Percentiles rank a stretch among this genome's conserved stretches.
Evolutionary conservation across 2,329 filamentous ascomycete genomes (phyloP).

Genomic region (Coniella lustricola): DNA sequence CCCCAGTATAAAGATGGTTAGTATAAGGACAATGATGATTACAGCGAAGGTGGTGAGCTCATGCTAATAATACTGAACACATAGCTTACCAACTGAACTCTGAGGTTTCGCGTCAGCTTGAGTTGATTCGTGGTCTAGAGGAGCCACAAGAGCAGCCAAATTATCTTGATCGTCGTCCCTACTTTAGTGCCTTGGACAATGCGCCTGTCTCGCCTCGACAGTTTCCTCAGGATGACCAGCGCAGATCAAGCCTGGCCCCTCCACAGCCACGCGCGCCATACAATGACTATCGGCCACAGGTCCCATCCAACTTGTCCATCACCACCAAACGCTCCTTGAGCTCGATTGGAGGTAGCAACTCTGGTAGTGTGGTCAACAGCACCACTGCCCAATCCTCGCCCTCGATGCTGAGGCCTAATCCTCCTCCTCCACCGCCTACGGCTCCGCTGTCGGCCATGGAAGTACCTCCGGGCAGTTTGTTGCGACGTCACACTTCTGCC

Average conservation of each 20-base stretch:
- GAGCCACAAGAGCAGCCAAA: slow-evolving; percentile 58
- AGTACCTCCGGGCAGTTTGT: slow-evolving; percentile 60
- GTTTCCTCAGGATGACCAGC: slow-evolving; percentile 74
- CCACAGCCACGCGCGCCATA: slow-evolving; percentile 49
- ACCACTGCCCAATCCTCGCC: slow-evolving; percentile 60
- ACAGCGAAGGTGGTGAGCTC: background rate
- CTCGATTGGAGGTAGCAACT: slow-evolving; percentile 66
- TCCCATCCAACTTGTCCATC: slow-evolving; percentile 74
- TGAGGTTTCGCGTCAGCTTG: slow-evolving; percentile 55
- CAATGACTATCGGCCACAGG: slow-evolving; percentile 63
- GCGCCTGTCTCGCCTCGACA: slow-evolving; percentile 83
- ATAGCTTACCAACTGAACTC: slow-evolving; percentile 50
- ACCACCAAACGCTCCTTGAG: slow-evolving; percentile 75
- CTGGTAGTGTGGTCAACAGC: slow-evolving; percentile 3
- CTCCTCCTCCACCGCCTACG: slow-evolving; percentile 47
- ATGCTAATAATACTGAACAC: slow-evolving; percentile 20
- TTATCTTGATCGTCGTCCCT: slow-evolving; percentile 57
- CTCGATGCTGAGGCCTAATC: slow-evolving; percentile 61
- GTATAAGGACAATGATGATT: slow-evolving; percentile 28
- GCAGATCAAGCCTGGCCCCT: slow-evolving; percentile 61
- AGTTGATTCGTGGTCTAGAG: slow-evolving; percentile 49
- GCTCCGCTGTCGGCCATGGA: slow-evolving; percentile 56
- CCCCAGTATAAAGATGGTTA: slow-evolving; percentile 75
- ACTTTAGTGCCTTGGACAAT: slow-evolving; percentile 62
- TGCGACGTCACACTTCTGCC: slow-evolving; percentile 84